These are phyloP conservation scores for Wickerhamiella infanticola DNA, from an alignment of 1,139 yeast genomes.

Conservation along the genomic window DNA sequence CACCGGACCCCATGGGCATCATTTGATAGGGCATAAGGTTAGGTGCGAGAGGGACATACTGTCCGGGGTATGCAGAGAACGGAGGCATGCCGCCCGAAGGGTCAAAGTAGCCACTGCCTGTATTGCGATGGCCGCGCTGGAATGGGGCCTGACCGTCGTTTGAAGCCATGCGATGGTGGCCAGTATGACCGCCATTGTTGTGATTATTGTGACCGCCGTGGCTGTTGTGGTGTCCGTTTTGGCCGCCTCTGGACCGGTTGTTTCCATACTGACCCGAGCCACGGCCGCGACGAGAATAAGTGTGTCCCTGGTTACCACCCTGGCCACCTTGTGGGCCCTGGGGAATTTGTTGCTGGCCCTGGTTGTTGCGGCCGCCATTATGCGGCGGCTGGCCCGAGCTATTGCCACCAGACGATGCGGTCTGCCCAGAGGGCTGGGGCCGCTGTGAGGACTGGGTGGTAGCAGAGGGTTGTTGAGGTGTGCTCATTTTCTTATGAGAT, in stretches of 20 bases:
- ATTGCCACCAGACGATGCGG: neutral
- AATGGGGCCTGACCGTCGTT: neutral
- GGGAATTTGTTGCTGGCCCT: neutral
- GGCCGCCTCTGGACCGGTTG: neutral
- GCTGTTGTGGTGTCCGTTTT: neutral
- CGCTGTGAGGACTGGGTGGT: neutral
- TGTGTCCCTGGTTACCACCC: neutral
- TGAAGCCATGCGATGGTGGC: neutral
- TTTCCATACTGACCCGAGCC: neutral
- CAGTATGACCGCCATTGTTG: neutral
- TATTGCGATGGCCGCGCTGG: neutral
- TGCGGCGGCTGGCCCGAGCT: neutral
- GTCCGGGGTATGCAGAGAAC: neutral
- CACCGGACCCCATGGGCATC: neutral
- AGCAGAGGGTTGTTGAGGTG: neutral
- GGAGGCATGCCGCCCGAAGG: neutral
- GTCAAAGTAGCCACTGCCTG: neutral
- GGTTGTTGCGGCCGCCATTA: neutral
- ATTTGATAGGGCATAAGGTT: slow-evolving; percentile 2
- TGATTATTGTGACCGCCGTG: neutral
- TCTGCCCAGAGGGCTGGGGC: neutral
- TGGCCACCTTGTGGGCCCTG: neutral
- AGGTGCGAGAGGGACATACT: neutral
- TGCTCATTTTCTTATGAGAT: neutral
- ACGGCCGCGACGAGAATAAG: neutral